Percentiles rank a stretch among this genome's conserved stretches.
phyloP scores from a whole-genome alignment of 2,329 filamentous ascomycete species.

The Microsporum audouinii region DNA sequence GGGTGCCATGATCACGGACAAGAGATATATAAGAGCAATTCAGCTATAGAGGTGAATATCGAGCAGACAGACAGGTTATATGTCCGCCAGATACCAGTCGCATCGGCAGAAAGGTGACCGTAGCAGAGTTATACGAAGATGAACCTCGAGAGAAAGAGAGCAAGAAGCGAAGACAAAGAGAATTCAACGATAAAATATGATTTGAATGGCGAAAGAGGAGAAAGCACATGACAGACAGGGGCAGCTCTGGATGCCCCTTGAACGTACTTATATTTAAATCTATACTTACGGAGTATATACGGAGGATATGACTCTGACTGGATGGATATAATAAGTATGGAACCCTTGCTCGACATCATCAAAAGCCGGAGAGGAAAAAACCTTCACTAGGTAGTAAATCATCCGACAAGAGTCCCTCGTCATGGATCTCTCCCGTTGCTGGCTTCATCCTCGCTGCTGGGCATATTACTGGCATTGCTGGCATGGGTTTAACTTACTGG shows the following conservation, averaged over 20 bases:
- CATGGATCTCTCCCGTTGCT: background rate
- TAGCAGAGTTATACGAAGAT: background rate
- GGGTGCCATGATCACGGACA: constrained; percentile 28
- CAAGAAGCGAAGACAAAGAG: too few relatives aligned
- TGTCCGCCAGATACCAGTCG: background rate
- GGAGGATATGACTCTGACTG: background rate
- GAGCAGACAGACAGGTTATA: background rate
- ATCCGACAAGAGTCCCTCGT: background rate
- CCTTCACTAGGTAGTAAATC: background rate
- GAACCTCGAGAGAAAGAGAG: background rate
- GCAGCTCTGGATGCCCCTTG: background rate
- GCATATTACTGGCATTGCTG: background rate
- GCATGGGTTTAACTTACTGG: background rate
- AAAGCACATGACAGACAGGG: constrained; percentile 1
- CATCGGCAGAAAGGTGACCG: background rate
- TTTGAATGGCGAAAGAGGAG: background rate
- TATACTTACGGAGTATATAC: background rate
- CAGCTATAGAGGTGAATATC: background rate
- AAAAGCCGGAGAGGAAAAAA: background rate
- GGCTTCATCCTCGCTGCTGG: background rate
- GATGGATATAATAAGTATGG: background rate
- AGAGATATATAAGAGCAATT: background rate
- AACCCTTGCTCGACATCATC: background rate
- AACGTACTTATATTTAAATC: background rate
- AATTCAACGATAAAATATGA: background rate